phyloP scores from a whole-genome alignment of 1,284 basidiomycete species.

The Cryptococcus sp. region DNA sequence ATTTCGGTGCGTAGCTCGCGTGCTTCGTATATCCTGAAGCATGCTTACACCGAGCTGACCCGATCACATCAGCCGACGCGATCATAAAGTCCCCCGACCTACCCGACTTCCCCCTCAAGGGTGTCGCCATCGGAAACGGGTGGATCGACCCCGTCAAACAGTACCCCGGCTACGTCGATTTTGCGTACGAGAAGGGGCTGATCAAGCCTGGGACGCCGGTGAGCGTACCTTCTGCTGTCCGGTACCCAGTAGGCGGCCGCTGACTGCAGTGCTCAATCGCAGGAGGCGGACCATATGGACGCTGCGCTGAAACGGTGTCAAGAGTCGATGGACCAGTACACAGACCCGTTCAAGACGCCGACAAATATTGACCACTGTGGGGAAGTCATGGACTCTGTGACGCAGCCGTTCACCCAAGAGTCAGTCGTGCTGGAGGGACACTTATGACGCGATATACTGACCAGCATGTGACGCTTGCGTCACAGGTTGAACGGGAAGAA shows the following conservation, averaged over 20 bases:
- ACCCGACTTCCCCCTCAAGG: conserved; percentile 61
- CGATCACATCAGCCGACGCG: conserved; percentile 62
- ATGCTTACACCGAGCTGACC: conserved; percentile 10
- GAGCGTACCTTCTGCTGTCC: conserved; percentile 17
- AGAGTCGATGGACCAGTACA: conserved; percentile 53
- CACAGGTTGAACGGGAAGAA: conserved; percentile 64
- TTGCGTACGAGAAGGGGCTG: conserved; percentile 73
- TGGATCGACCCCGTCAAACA: conserved; percentile 91
- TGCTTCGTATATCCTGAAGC: too few relatives aligned
- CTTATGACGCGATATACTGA: background rate
- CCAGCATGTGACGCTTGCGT: background rate
- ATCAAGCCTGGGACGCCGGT: conserved; percentile 71
- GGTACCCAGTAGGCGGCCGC: conserved; percentile 2
- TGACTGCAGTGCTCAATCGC: conserved; percentile 1
- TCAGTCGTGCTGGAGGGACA: conserved; percentile 49
- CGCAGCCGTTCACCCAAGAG: conserved; percentile 62
- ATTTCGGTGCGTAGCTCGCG: conserved; percentile 64
- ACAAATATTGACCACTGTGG: conserved; percentile 68
- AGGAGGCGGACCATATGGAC: conserved; percentile 66
- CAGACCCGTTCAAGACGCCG: conserved; percentile 53
- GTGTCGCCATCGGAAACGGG: conserved; percentile 91
- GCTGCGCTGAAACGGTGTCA: conserved; percentile 65
- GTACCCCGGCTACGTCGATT: conserved; percentile 88
- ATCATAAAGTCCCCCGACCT: conserved; percentile 63
- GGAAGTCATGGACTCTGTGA: conserved; percentile 61